phyloP scores from a whole-genome alignment of 2,329 filamentous ascomycete genomes.

The Cladorrhinum sp. region DNA sequence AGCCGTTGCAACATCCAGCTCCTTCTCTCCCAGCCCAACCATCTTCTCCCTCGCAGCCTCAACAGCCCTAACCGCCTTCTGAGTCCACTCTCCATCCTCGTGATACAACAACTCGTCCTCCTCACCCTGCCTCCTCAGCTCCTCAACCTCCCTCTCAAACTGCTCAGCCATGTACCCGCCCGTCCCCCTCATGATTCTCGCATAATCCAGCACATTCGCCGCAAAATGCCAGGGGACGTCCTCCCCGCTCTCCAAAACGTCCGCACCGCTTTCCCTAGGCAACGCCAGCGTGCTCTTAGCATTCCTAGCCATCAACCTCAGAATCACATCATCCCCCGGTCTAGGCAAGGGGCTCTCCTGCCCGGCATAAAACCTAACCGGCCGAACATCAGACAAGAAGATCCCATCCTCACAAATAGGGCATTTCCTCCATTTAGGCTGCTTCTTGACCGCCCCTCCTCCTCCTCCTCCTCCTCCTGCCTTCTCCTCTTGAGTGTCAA shows the following conservation, averaged over 20 bases:
- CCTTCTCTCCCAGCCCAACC: constrained; percentile 40
- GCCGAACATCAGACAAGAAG: constrained; percentile 85
- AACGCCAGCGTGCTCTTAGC: constrained; percentile 81
- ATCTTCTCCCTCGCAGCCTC: constrained; percentile 73
- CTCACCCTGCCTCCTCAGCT: constrained; percentile 71
- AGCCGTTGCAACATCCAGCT: constrained; percentile 9
- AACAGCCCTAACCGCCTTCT: constrained; percentile 75
- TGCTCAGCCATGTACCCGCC: constrained; percentile 82
- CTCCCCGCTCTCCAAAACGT: constrained; percentile 64
- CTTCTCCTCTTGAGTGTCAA: constrained; percentile 23
- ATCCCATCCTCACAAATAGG: constrained; percentile 92
- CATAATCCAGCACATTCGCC: constrained; percentile 91
- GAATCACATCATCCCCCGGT: constrained; percentile 83
- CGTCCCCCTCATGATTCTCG: constrained; percentile 81
- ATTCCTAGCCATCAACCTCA: constrained; percentile 79
- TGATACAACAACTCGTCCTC: constrained; percentile 91
- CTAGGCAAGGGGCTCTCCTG: constrained; percentile 79
- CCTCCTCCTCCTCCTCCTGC: constrained; percentile 38
- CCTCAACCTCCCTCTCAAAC: constrained; percentile 73
- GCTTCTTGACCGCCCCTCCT: constrained; percentile 46
- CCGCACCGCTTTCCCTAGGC: constrained; percentile 73
- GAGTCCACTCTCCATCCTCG: constrained; percentile 89
- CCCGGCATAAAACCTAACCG: constrained; percentile 86
- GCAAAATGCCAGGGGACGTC: constrained; percentile 94
- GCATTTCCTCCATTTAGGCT: constrained; percentile 86